phyloP scores from a whole-genome alignment of 2,329 filamentous ascomycete genomes.

The Niveomyces coronatus region DNA sequence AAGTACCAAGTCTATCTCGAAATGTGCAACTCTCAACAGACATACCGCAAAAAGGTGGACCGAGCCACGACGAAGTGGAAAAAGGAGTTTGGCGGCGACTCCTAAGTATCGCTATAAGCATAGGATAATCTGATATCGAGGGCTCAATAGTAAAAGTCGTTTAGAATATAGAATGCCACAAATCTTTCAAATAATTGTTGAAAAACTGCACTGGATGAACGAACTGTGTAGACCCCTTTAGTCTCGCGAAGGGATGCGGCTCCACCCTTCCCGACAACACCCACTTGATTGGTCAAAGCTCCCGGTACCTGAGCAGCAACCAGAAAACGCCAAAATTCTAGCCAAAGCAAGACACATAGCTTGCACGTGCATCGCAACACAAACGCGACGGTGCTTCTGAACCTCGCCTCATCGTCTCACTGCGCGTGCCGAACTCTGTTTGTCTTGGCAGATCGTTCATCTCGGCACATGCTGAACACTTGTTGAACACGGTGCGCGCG shows the following conservation, averaged over 20 bases:
- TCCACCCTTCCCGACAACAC: too few relatives aligned
- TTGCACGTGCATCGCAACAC: constrained; percentile 7
- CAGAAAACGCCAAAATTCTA: constrained; percentile 11
- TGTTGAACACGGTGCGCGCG: too few relatives aligned
- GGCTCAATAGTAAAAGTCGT: neutral
- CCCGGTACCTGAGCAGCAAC: constrained; percentile 4
- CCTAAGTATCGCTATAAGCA: too few relatives aligned
- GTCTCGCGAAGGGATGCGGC: neutral
- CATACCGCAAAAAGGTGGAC: constrained; percentile 72
- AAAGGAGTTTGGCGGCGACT: constrained; percentile 19
- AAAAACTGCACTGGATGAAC: too few relatives aligned
- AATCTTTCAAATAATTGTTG: too few relatives aligned
- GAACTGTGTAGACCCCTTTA: constrained; percentile 1
- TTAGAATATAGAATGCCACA: neutral
- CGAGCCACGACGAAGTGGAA: constrained; percentile 36
- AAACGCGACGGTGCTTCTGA: constrained; percentile 9
- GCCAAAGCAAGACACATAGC: constrained; percentile 7
- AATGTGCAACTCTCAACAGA: constrained; percentile 76
- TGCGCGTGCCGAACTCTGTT: too few relatives aligned
- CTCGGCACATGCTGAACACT: too few relatives aligned
- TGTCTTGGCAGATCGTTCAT: too few relatives aligned
- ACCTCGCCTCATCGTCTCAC: neutral
- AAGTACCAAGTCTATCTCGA: constrained; percentile 97
- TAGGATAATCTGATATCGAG: neutral
- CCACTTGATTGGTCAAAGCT: constrained; percentile 11